Conservation (phyloP, 2,329 filamentous ascomycete genomes). For the Fusarium multiceps region DNA sequence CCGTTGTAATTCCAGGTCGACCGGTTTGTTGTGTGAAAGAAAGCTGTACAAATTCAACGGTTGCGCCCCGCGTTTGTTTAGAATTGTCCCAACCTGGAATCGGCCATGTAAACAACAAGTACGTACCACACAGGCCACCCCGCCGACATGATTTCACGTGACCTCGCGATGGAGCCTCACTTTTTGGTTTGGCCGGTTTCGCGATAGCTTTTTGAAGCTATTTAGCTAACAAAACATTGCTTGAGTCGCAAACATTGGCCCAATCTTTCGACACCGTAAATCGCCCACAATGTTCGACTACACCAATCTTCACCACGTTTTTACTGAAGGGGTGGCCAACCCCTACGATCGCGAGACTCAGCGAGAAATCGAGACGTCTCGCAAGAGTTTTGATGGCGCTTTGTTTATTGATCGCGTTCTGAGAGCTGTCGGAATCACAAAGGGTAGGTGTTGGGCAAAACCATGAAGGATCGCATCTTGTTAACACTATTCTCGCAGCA, state of each 20-base stretch:
- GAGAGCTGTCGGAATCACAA: slow-evolving; percentile 73
- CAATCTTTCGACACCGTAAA: background rate
- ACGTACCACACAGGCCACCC: slow-evolving; percentile 13
- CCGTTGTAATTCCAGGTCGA: background rate
- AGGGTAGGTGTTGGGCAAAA: slow-evolving; percentile 61
- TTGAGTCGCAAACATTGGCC: background rate
- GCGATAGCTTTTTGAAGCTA: slow-evolving; percentile 41
- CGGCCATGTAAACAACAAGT: slow-evolving; percentile 54
- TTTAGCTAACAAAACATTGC: slow-evolving; percentile 17
- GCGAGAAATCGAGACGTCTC: slow-evolving; percentile 72
- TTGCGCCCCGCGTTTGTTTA: slow-evolving; percentile 53
- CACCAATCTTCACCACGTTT: slow-evolving; percentile 75
- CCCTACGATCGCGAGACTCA: slow-evolving; percentile 71
- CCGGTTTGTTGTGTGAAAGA: slow-evolving; percentile 14
- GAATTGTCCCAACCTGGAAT: slow-evolving; percentile 51
- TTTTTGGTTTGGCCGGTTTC: slow-evolving; percentile 25
- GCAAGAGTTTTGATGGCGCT: slow-evolving; percentile 74
- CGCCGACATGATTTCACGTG: slow-evolving; percentile 30
- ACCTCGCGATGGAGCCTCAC: slow-evolving; percentile 32
- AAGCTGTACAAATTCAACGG: slow-evolving; percentile 41
- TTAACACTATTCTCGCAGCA: slow-evolving; percentile 51
- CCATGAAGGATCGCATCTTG: accelerated
- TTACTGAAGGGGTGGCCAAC: slow-evolving; percentile 68
- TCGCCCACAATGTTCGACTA: slow-evolving; percentile 68
- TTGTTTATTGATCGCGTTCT: slow-evolving; percentile 86